phyloP scores from a whole-genome alignment of 164 flowering plant species.

The Brasenia schreberi region DNA sequence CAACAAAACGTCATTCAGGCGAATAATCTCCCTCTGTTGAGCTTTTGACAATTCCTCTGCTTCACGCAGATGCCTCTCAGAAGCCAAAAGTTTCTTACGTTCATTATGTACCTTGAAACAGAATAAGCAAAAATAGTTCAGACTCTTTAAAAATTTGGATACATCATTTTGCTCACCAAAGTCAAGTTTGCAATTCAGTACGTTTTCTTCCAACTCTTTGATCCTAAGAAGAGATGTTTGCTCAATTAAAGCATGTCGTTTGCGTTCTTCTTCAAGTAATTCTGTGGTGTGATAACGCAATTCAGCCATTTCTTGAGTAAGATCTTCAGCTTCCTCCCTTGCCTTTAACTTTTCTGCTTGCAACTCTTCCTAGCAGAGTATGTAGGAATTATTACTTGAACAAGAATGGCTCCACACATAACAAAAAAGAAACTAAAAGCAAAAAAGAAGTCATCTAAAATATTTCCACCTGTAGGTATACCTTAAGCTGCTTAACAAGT shows the following conservation, averaged over 20 bases:
- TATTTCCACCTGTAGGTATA: constrained; percentile 9
- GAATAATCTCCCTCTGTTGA: background rate
- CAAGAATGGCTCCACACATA: no score
- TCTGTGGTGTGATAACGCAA: constrained; percentile 58
- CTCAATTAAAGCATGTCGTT: constrained; percentile 70
- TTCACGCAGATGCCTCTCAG: background rate
- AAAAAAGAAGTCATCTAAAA: no score
- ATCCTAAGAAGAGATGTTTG: constrained; percentile 80
- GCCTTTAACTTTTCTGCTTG: constrained; percentile 57
- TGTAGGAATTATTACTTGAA: background rate
- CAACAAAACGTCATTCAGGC: background rate
- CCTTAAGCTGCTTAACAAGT: constrained; percentile 61
- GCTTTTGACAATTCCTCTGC: background rate
- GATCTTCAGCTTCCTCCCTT: constrained; percentile 80
- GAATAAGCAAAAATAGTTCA: background rate
- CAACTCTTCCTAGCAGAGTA: constrained; percentile 42
- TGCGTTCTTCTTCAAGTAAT: constrained; percentile 79
- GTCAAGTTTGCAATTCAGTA: constrained; percentile 10
- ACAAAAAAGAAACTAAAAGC: no score
- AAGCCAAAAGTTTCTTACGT: background rate
- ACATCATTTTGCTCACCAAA: background rate
- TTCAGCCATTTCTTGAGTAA: constrained; percentile 91
- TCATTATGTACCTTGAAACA: background rate
- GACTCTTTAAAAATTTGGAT: background rate
- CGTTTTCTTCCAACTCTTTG: constrained; percentile 70